phyloP scores from a whole-genome alignment of 768 basidiomycete species.

The Jaapia argillacea region DNA sequence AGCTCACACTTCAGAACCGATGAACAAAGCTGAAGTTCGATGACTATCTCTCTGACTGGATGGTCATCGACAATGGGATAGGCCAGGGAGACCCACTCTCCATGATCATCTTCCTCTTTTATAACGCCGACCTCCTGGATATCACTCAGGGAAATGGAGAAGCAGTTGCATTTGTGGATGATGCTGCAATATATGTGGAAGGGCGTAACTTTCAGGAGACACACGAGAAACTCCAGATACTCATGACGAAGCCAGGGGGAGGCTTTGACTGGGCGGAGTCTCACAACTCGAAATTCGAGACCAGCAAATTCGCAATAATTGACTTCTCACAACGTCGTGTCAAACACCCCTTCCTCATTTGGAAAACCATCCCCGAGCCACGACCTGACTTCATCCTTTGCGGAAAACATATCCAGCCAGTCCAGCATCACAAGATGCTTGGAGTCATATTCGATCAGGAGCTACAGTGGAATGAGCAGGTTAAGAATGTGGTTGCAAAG shows the following conservation, averaged over 20 bases:
- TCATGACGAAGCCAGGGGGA: not conserved
- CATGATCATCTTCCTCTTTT: slow-evolving; percentile 11
- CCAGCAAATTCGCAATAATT: slow-evolving; percentile 1
- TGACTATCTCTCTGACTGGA: slow-evolving; percentile 7
- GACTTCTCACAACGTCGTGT: not conserved
- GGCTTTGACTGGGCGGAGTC: not conserved
- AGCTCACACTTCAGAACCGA: slow-evolving; percentile 2
- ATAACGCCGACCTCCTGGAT: slow-evolving; percentile 12
- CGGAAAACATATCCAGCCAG: not conserved
- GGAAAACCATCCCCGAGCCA: not conserved
- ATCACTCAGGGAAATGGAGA: slow-evolving; percentile 7
- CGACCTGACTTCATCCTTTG: not conserved
- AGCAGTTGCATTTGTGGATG: slow-evolving; percentile 21
- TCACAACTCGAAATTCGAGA: not conserved
- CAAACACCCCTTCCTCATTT: not conserved
- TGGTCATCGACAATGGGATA: slow-evolving; percentile 9
- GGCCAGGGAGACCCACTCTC: slow-evolving; percentile 17
- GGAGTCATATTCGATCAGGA: slow-evolving; percentile 5
- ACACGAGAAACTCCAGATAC: not conserved
- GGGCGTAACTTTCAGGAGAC: slow-evolving; percentile 15
- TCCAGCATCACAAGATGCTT: slow-evolving; percentile 2
- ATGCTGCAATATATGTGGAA: slow-evolving; percentile 16
- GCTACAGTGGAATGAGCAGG: slow-evolving; percentile 3
- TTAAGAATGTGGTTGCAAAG: slow-evolving; percentile 4
- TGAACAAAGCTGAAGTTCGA: slow-evolving; percentile 8